Evolutionary conservation across 345 rosid species (phyloP).

Genomic region (Corchorus olitorius): DNA sequence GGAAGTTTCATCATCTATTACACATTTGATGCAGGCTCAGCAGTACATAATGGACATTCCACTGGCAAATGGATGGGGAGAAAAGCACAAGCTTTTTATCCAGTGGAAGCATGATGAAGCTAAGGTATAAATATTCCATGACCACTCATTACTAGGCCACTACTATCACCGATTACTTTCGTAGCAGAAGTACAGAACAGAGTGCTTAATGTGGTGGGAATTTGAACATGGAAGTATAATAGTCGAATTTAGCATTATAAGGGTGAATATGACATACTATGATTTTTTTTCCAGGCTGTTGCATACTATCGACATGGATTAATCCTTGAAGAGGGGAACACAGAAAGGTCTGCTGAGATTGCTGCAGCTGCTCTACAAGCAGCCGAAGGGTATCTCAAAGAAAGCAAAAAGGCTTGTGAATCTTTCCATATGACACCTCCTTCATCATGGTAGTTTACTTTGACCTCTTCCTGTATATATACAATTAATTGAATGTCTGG

Average conservation of each 20-base stretch:
- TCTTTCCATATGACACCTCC: slow-evolving; percentile 53
- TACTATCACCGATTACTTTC: neutral
- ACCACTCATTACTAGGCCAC: neutral
- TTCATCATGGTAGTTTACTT: slow-evolving; percentile 49
- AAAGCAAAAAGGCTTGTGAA: slow-evolving; percentile 54
- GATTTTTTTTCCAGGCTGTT: slow-evolving; percentile 49
- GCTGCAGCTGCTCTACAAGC: slow-evolving; percentile 63
- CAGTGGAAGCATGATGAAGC: slow-evolving; percentile 66
- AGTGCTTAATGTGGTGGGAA: neutral
- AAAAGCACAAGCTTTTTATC: slow-evolving; percentile 58
- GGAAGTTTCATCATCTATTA: neutral
- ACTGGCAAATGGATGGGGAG: slow-evolving; percentile 63
- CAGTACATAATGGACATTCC: slow-evolving; percentile 58
- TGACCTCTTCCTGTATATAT: neutral
- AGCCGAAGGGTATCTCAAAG: slow-evolving; percentile 59
- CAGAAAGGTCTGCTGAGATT: slow-evolving; percentile 54
- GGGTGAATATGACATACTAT: neutral
- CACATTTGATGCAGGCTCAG: slow-evolving; percentile 50
- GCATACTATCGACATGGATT: slow-evolving; percentile 71
- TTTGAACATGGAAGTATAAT: neutral
- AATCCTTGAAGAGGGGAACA: slow-evolving; percentile 66
- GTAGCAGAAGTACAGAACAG: neutral
- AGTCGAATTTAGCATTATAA: neutral
- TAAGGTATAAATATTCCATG: slow-evolving; percentile 40
- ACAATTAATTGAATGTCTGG: neutral